Base-by-base conservation (phyloP, 345 rosid species). In the Boechera retrofracta region DNA sequence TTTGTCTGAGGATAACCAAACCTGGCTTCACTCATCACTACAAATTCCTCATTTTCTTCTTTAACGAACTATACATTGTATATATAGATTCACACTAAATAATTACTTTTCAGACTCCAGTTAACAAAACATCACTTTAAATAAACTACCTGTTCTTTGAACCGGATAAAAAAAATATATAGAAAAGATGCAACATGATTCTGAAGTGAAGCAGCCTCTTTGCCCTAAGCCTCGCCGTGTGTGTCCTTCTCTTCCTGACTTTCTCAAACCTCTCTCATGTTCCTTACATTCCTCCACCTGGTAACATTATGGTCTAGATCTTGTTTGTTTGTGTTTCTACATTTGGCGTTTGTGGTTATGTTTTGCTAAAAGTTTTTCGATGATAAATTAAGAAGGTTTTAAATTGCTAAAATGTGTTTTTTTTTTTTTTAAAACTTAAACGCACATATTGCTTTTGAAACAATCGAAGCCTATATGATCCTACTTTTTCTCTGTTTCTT, bases 151-250 rank as follows among this genome's bases (percentile, higher is more conserved):
- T 66, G 24, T 10, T 67, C 64, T 79, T 53, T 47, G 57, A 16
- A 63, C 73, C 9, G 11, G 67, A 24, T 32, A 24, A 1, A 21
- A 11, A 49, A 3, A 7, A 12, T 10, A 72, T 15, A 52, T 32
- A 13, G 32, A 36, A 51, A 76, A 63, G 2, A 89, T 88, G 93
- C 88, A 81, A 76, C 91, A 67, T 51, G 89, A 67, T 51, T 77
- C 53, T 42, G 80, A 41, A 85, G 75, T 84, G 60, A 73, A 79
- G 55, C 85, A 41, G 24, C 91, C 87, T 21, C 79, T 87, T 29
- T 93, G 97, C 56, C 95, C 97, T 0, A 89, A 86, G 76, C 97
- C 97, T 69, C 97, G 92, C 9, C 89, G 91, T 28, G 65, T 77
- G 32, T 82, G 80, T 53, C 69, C 86, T 11, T 52, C 83, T 58